Evolutionary conservation across 192 early-diverging fungal species (phyloP), one percentile per base, ranked within the genome.

Genomic region (Mortierella hygrophila): DNA sequence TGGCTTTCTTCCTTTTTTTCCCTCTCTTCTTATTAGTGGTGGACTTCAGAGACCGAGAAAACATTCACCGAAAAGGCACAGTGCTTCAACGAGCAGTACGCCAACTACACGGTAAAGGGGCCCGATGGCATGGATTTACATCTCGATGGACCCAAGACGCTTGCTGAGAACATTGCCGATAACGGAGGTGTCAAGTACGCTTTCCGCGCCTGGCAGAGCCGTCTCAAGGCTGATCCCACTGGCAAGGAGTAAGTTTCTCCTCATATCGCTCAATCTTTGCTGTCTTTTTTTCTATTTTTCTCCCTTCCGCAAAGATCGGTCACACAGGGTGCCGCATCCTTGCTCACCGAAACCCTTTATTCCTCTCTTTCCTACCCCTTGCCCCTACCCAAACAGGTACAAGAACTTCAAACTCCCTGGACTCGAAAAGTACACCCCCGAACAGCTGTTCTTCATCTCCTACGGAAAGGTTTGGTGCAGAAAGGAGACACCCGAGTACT

Each of bases 71-170:
- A 88, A 20, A 89, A 87, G 60, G 78, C 92, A 0, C 38, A 90
- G 76, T 96, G 95, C 75, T 95, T 95, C 71, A 75, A 89, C 38
- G 74, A 94, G 2, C 94, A 96, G 80, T 96, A 95, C 77, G 55
- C 72, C 23, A 78, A 89, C 3, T 92, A 88, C 55, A 81, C 76
- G 0, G 65, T 95, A 21, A 49, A 85, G 26, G 88, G 81, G 29
- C 69, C 76, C 7, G 70, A 91, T 70, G 81, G 89, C 46, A 74
- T 77, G 18, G 49, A 70, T 13, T n/a, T 74, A 35, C 4, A 81
- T 74, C 81, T 94, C 11, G 89, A 94, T 69, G 94, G 94, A 20
- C 70, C 82, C 55, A 38, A 72, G 40, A 94, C 94, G 2, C 68
- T 94, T 5, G 82, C 85, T 21, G 94, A 95, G 82, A 95, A 94